Conservation (phyloP, 257 asterid genomes). For the Penstemon eatonii region DNA sequence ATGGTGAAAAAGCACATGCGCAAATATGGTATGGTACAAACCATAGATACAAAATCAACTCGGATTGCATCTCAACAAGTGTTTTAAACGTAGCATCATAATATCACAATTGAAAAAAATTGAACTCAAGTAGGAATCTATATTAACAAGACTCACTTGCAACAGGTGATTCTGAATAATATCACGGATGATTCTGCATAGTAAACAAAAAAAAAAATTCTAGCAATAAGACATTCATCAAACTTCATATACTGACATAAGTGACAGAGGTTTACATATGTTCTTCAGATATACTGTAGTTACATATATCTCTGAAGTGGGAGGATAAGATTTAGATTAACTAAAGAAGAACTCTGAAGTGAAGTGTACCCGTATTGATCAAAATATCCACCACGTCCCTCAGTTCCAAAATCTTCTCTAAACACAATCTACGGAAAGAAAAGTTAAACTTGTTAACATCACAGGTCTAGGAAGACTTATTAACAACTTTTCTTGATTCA, state of each 20-base stretch:
- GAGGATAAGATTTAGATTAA: constrained; percentile 19
- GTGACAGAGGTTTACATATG: constrained; percentile 14
- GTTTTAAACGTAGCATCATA: constrained; percentile 12
- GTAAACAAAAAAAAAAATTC: constrained; percentile 22
- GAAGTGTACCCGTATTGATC: constrained; percentile 84
- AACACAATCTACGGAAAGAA: constrained; percentile 74
- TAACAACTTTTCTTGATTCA: constrained; percentile 12
- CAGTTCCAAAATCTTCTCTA: constrained; percentile 98
- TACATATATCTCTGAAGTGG: constrained; percentile 4
- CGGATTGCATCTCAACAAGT: constrained; percentile 7
- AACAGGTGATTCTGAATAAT: constrained; percentile 88
- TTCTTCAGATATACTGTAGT: neutral
- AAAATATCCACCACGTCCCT: constrained; percentile 99
- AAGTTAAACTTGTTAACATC: constrained; percentile 15
- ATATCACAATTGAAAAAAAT: neutral
- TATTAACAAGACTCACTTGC: constrained; percentile 57
- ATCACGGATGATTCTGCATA: constrained; percentile 87
- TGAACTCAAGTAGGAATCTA: constrained; percentile 11
- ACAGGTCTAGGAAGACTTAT: neutral
- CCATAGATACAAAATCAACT: constrained; percentile 8
- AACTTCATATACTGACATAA: constrained; percentile 13
- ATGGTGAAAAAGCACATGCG: neutral
- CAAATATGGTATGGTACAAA: neutral
- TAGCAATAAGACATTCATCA: neutral
- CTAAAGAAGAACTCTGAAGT: constrained; percentile 23